Conservation (phyloP, 495 filamentous ascomycete species). For the Annulohypoxylon bovei region DNA sequence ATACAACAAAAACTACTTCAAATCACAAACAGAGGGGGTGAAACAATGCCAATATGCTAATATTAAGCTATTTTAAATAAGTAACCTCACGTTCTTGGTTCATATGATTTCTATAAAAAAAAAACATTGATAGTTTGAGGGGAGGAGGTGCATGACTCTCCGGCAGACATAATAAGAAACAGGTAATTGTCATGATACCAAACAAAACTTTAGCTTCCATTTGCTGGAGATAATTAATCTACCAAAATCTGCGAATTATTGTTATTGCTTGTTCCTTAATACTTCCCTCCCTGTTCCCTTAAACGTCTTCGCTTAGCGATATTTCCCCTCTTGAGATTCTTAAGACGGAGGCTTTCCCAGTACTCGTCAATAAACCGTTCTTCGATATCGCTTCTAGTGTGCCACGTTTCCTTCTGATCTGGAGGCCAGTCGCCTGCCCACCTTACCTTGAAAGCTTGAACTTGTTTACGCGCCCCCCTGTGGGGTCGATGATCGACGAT, state of each 20-base stretch:
- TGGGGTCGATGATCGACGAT: conserved; percentile 6
- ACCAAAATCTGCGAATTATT: no score
- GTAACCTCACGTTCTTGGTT: no score
- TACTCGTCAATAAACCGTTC: background rate
- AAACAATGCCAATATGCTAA: no score
- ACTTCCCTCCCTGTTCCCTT: background rate
- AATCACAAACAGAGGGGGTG: no score
- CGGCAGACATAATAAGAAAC: background rate
- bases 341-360: background rate
- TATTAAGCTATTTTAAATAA: no score
- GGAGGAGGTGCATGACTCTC: no score
- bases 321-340: background rate
- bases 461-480: background rate
- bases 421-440: conserved; percentile 18
- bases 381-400: background rate
- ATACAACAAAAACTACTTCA: no score
- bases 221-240: background rate
- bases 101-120: no score
- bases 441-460: background rate
- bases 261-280: background rate
- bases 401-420: conserved; percentile 6
- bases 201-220: background rate
- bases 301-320: background rate
- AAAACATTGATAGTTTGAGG: no score
- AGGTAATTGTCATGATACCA: no score